Evolutionary conservation across 495 filamentous ascomycete species (phyloP).

Genomic region (Daldinia caldariorum): DNA sequence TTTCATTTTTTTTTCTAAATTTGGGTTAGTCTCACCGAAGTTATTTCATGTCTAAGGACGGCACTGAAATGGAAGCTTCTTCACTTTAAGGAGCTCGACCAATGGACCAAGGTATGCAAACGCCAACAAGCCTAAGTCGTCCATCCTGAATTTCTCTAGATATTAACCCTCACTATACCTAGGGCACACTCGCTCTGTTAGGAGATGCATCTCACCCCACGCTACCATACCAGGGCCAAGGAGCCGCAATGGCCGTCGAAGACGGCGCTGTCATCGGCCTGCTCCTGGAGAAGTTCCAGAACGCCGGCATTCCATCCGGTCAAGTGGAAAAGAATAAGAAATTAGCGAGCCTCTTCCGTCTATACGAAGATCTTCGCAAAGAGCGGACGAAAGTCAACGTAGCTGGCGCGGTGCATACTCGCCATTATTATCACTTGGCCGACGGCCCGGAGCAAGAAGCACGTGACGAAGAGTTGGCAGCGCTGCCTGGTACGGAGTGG

Average conservation of each 20-base stretch:
- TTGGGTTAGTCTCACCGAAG: background rate
- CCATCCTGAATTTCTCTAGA: too few species aligned
- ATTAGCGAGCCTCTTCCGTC: background rate
- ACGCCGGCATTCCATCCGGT: background rate
- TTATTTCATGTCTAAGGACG: background rate
- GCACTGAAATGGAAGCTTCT: conserved; percentile 6
- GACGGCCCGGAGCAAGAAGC: background rate
- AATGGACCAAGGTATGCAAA: background rate
- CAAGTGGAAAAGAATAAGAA: background rate
- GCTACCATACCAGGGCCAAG: conserved; percentile 1
- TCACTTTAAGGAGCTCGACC: background rate
- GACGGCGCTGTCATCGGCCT: background rate
- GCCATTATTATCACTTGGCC: background rate
- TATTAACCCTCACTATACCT: background rate
- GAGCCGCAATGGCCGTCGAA: background rate
- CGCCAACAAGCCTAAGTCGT: background rate
- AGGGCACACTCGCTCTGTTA: background rate
- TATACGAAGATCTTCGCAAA: background rate
- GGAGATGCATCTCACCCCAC: background rate
- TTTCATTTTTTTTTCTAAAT: background rate
- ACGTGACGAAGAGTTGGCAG: background rate
- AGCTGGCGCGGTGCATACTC: background rate
- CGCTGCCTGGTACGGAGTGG: background rate
- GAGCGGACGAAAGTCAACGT: background rate
- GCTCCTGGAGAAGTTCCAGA: background rate